Evolutionary conservation across 768 basidiomycete genomes (phyloP).

Genomic region (Trametes cinnabarina): DNA sequence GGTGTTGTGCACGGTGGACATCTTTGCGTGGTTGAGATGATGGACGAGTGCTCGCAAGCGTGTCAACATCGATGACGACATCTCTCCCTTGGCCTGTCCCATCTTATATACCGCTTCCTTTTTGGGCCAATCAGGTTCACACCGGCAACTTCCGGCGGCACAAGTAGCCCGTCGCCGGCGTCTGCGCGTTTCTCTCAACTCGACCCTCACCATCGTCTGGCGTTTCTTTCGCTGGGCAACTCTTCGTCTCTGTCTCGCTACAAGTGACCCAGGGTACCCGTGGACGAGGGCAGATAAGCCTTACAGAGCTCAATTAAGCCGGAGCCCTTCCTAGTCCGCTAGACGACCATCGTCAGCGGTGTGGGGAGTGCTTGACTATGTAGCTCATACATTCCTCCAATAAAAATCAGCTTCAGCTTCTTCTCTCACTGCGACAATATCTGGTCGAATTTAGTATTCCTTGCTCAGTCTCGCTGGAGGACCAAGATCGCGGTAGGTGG

Average conservation of each 20-base stretch:
- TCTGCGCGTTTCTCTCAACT: conserved; percentile 15
- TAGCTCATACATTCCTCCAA: conserved; percentile 49
- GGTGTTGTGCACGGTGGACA: conserved; percentile 36
- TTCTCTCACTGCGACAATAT: too few relatives aligned
- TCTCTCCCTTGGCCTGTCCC: background rate
- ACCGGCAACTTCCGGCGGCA: conserved; percentile 8
- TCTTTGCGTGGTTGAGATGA: conserved; percentile 39
- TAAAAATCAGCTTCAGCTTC: background rate
- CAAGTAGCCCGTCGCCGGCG: background rate
- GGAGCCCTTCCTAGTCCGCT: conserved; percentile 55
- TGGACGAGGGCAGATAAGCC: conserved; percentile 43
- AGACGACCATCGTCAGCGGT: conserved; percentile 37
- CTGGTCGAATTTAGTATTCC: too few relatives aligned
- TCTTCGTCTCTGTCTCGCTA: conserved; percentile 41
- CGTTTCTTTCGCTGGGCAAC: conserved; percentile 45
- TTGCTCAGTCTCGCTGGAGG: too few relatives aligned
- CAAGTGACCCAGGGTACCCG: conserved; percentile 52
- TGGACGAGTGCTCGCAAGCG: conserved; percentile 40
- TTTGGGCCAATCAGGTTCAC: background rate
- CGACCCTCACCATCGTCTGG: conserved; percentile 42
- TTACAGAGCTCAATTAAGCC: conserved; percentile 72
- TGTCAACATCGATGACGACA: conserved; percentile 29
- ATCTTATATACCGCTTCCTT: conserved; percentile 8
- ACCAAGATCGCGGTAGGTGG: too few relatives aligned
- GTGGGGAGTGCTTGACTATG: conserved; percentile 75